Evolutionary conservation across 2,329 filamentous ascomycete genomes (phyloP), one percentile per base, ranked within the genome.

Genomic region (Zymoseptoria tritici): DNA sequence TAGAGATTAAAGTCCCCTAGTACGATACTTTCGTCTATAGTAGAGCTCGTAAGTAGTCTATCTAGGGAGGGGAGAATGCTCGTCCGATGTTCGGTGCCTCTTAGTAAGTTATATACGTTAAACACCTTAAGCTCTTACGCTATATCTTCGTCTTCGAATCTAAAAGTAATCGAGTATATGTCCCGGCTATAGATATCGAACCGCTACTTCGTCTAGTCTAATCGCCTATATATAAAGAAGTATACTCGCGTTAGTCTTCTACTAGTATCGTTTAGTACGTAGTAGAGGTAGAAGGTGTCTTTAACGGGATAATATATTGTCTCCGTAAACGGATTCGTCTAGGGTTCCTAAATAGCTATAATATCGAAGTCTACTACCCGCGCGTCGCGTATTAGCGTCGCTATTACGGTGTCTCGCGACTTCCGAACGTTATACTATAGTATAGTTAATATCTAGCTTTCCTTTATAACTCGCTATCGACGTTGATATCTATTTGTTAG

Each of bases 371-470:
- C 22, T 36, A n/a, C 20, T 57, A 57, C 49, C 51, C 49, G 52
- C 20, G 13, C 21, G 42, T 57, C 26, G 19, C 26, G 19, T 8
- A 57, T 49, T 57, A 57, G 49, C 13, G 24, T 57, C 11, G 26
- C 56, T 57, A 57, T 57, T 53, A 42, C 36, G 29, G 24, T 57
- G 42, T 57, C 24, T 16, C 26, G 20, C 36, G 20, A 53, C 24
- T 57, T 53, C 50, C 36, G 36, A 31, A 55, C 21, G 21, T 55
- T 55, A 59, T 57, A 57, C 21, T 57, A 57, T 52, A 57, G 49
- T 57, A 57, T 52, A 52, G 42, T 57, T 57, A 57, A 49, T 49
- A 49, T 57, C 29, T 20, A 24, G 21, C 29, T 13, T 52, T 57
- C 20, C 22, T 57, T 57, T 53, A 57, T 52, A 31, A 57, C 24